phyloP scores from a whole-genome alignment of 345 rosid genomes.

The Limnanthes douglasii region DNA sequence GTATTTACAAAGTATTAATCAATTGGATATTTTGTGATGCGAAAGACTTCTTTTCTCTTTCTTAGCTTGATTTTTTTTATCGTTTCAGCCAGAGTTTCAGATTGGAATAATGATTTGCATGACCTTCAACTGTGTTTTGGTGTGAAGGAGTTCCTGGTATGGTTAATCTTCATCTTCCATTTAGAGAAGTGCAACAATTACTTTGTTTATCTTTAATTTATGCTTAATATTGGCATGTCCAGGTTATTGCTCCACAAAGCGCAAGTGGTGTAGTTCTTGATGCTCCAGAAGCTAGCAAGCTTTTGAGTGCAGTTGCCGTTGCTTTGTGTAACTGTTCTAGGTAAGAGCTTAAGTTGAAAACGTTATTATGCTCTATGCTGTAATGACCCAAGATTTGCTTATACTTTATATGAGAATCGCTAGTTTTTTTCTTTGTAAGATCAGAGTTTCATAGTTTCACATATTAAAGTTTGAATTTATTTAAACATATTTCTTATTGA shows the following conservation, averaged over 20 bases:
- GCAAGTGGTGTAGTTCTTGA: slow-evolving; percentile 94
- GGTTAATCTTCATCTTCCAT: slow-evolving; percentile 5
- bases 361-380: too few species aligned
- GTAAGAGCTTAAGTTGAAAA: slow-evolving; percentile 24
- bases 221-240: slow-evolving; percentile 10
- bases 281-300: slow-evolving; percentile 89
- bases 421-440: too few species aligned
- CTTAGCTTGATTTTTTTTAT: slow-evolving; percentile 15
- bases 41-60: slow-evolving; percentile 12
- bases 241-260: slow-evolving; percentile 94
- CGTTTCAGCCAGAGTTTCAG: slow-evolving; percentile 42
- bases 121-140: slow-evolving; percentile 95
- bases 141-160: slow-evolving; percentile 83
- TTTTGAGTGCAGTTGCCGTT: slow-evolving; percentile 84
- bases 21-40: slow-evolving; percentile 7
- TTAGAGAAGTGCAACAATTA: not conserved
- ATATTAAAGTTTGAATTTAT: too few species aligned
- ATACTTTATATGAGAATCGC: too few species aligned
- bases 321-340: slow-evolving; percentile 88
- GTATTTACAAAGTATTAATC: slow-evolving; percentile 17
- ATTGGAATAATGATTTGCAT: slow-evolving; percentile 50
- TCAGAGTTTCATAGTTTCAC: too few species aligned
- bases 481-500: too few species aligned
- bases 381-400: too few species aligned
- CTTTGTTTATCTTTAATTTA: slow-evolving; percentile 2